These are phyloP conservation scores for Erodium trifolium DNA, from an alignment of 441 rosid genomes.

Conservation along the genomic window DNA sequence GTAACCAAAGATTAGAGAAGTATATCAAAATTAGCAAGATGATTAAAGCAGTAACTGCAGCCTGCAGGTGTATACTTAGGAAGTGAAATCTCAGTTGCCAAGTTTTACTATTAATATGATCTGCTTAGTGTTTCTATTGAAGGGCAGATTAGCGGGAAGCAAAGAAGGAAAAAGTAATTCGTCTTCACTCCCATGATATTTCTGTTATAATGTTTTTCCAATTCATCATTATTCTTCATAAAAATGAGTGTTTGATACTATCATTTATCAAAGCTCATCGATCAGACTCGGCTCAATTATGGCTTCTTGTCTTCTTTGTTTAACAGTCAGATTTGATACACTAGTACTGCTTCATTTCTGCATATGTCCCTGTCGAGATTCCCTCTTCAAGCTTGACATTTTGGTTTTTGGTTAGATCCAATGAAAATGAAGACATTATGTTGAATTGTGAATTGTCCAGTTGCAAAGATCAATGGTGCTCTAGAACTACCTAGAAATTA, in stretches of 20 bases:
- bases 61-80: no score
- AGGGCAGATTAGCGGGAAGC: no score
- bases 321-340: background rate
- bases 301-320: background rate
- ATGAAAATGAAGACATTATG: background rate
- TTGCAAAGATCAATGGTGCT: no score
- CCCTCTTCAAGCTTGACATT: constrained; percentile 5
- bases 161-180: no score
- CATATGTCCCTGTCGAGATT: background rate
- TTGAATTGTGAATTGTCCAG: no score
- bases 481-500: no score
- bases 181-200: no score
- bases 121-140: no score
- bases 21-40: no score
- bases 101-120: no score
- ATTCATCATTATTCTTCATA: background rate
- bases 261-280: background rate
- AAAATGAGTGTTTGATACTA: background rate
- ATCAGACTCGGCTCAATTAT: background rate
- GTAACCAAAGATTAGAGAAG: background rate
- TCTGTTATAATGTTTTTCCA: background rate
- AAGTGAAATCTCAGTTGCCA: no score
- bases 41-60: no score
- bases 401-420: background rate
- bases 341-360: background rate